Evolutionary conservation across 2,329 filamentous ascomycete species (phyloP).

Genomic region (Claviceps sp.): DNA sequence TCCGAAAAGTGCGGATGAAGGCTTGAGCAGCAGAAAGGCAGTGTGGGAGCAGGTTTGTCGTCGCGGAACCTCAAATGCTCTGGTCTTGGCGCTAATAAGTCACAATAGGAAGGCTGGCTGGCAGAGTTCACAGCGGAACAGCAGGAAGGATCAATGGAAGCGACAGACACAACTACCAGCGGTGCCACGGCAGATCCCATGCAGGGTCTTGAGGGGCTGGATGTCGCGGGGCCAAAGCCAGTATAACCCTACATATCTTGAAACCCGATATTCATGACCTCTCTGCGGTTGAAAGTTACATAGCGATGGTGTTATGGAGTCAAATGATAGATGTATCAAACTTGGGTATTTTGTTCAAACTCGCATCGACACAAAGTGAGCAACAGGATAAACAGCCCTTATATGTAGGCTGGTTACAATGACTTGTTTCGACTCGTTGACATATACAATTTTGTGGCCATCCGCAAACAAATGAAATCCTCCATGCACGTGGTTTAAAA

Average conservation of each 20-base stretch:
- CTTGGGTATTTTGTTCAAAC: conserved; percentile 4
- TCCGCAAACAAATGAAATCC: conserved; percentile 4
- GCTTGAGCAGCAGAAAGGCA: conserved; percentile 82
- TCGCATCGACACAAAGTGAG: conserved; percentile 13
- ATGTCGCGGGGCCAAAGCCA: conserved; percentile 83
- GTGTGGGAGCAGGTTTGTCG: conserved; percentile 85
- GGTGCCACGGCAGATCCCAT: conserved; percentile 66
- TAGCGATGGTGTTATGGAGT: conserved; percentile 32
- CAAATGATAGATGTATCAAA: conserved; percentile 11
- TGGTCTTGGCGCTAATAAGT: background rate
- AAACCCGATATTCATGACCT: conserved; percentile 5
- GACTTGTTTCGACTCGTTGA: conserved; percentile 2
- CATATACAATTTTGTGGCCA: conserved; percentile 9
- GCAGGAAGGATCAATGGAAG: conserved; percentile 34
- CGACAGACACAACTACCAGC: conserved; percentile 20
- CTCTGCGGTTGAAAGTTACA: conserved; percentile 17
- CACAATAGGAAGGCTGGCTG: conserved; percentile 76
- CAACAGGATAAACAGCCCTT: conserved; percentile 1
- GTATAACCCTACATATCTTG: conserved; percentile 32
- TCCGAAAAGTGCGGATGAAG: conserved; percentile 77
- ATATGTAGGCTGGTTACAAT: conserved; percentile 8
- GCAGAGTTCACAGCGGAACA: conserved; percentile 79
- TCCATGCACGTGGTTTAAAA: conserved; percentile 1
- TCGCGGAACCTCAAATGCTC: background rate
- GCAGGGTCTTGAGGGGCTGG: conserved; percentile 86